phyloP scores from a whole-genome alignment of 768 basidiomycete genomes.

The Trametes elegans region DNA sequence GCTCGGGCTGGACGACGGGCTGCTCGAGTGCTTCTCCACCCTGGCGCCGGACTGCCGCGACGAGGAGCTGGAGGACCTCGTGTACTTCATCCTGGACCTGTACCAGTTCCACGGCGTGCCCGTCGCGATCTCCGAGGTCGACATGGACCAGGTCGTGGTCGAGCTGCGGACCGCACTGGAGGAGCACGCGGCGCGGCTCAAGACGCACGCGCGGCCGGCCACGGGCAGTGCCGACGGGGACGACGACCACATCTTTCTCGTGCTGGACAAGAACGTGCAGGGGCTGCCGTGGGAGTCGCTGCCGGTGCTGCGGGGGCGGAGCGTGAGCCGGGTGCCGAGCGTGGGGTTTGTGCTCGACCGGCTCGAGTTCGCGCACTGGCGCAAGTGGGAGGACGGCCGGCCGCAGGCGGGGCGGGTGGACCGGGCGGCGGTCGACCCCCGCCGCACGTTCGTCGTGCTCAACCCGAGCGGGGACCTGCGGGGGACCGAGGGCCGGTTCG shows the following conservation, averaged over 20 bases:
- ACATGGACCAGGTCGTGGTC: slow-evolving; percentile 85
- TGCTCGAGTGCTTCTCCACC: slow-evolving; percentile 86
- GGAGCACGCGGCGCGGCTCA: slow-evolving; percentile 54
- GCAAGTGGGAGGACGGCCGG: slow-evolving; percentile 28
- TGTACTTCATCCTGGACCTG: slow-evolving; percentile 90
- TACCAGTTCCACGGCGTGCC: slow-evolving; percentile 92
- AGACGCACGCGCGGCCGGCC: slow-evolving; percentile 23
- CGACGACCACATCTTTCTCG: slow-evolving; percentile 80
- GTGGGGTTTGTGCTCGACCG: slow-evolving; percentile 87
- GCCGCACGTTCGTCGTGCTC: slow-evolving; percentile 77
- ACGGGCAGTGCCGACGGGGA: slow-evolving; percentile 40
- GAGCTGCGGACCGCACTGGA: slow-evolving; percentile 79
- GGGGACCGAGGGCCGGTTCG: slow-evolving; percentile 81
- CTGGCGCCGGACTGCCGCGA: slow-evolving; percentile 80
- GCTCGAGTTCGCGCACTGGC: slow-evolving; percentile 55
- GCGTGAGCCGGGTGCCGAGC: slow-evolving; percentile 91
- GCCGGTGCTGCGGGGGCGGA: slow-evolving; percentile 77
- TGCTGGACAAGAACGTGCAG: slow-evolving; percentile 87
- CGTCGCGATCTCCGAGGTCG: slow-evolving; percentile 87
- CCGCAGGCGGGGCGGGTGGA: slow-evolving; percentile 31
- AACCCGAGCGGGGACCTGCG: slow-evolving; percentile 92
- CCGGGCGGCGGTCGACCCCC: slow-evolving; percentile 58
- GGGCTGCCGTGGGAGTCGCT: slow-evolving; percentile 96
- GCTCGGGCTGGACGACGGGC: slow-evolving; percentile 62
- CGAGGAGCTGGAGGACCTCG: slow-evolving; percentile 93